Evolutionary conservation across 2,329 filamentous ascomycete species (phyloP).

Genomic region (Neofusicoccum sp.): DNA sequence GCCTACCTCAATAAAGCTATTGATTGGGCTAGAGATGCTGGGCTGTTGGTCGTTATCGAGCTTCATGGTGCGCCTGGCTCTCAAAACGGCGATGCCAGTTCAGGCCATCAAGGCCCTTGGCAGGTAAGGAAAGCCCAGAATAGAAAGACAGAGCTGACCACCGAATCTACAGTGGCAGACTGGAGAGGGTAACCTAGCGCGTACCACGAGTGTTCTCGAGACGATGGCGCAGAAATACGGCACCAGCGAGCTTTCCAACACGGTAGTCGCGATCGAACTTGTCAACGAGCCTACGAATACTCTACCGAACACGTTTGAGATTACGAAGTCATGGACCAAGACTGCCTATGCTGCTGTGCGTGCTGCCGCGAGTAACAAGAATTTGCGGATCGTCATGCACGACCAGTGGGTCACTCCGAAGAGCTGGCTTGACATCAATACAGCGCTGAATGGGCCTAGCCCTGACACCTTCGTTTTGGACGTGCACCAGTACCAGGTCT

Average conservation of each 20-base stretch:
- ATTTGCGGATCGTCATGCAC: conserved; percentile 53
- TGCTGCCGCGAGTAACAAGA: conserved; percentile 44
- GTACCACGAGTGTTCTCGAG: conserved; percentile 39
- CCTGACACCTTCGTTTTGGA: conserved; percentile 60
- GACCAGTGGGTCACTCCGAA: conserved; percentile 55
- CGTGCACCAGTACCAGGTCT: conserved; percentile 52
- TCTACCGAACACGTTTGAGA: conserved; percentile 38
- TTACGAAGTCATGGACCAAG: conserved; percentile 36
- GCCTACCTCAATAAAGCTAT: conserved; percentile 48
- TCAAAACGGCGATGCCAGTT: conserved; percentile 51
- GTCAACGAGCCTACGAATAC: conserved; percentile 49
- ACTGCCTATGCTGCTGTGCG: conserved; percentile 51
- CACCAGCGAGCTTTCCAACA: conserved; percentile 36
- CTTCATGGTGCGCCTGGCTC: conserved; percentile 54
- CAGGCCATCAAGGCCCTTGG: conserved; percentile 27
- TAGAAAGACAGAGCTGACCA: background rate
- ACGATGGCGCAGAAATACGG: conserved; percentile 43
- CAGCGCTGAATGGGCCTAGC: conserved; percentile 52
- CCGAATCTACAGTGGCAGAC: conserved; percentile 30
- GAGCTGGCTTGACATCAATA: conserved; percentile 47
- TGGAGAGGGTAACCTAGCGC: conserved; percentile 36
- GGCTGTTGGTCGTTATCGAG: conserved; percentile 51
- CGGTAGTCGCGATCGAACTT: conserved; percentile 45
- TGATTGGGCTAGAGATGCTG: conserved; percentile 47
- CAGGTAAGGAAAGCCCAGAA: conserved; percentile 5